phyloP scores from a whole-genome alignment of 2,329 filamentous ascomycete species.

The Pestalotiopsis fici region DNA sequence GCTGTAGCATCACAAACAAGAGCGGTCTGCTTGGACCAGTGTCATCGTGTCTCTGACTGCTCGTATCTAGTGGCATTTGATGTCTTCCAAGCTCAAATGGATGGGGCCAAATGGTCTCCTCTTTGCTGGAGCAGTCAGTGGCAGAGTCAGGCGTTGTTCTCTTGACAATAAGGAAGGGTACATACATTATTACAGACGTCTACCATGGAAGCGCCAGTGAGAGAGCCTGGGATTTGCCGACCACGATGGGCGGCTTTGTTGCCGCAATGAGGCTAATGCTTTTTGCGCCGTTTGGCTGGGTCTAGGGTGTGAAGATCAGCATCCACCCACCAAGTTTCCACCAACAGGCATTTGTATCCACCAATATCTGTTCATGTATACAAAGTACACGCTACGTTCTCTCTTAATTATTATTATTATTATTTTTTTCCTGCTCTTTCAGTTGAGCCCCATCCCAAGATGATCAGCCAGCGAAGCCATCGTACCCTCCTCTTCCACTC shows the following conservation, averaged over 20 bases:
- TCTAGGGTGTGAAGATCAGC: conserved; percentile 3
- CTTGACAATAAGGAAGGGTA: neutral
- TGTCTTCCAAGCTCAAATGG: neutral
- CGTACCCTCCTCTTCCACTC: too few species aligned
- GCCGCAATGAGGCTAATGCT: conserved; percentile 2
- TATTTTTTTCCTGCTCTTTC: neutral
- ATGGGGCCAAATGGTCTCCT: too few species aligned
- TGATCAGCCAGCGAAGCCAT: too few species aligned
- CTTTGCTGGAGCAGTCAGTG: too few species aligned
- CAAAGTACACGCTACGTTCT: neutral
- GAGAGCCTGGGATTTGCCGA: conserved; percentile 2
- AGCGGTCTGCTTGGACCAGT: neutral
- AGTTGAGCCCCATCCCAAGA: neutral
- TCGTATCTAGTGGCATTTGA: neutral
- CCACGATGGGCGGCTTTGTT: conserved; percentile 5
- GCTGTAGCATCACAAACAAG: neutral
- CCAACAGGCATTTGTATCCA: neutral
- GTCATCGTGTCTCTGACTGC: neutral
- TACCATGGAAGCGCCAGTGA: too few species aligned
- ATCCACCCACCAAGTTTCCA: neutral
- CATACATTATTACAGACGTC: too few species aligned
- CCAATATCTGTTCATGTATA: neutral
- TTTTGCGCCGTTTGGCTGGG: conserved; percentile 9
- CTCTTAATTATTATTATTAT: neutral
- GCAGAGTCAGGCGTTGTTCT: too few species aligned